Evolutionary conservation across 345 rosid genomes (phyloP), one percentile per base, ranked within the genome.

Genomic region (Trapa incisa): DNA sequence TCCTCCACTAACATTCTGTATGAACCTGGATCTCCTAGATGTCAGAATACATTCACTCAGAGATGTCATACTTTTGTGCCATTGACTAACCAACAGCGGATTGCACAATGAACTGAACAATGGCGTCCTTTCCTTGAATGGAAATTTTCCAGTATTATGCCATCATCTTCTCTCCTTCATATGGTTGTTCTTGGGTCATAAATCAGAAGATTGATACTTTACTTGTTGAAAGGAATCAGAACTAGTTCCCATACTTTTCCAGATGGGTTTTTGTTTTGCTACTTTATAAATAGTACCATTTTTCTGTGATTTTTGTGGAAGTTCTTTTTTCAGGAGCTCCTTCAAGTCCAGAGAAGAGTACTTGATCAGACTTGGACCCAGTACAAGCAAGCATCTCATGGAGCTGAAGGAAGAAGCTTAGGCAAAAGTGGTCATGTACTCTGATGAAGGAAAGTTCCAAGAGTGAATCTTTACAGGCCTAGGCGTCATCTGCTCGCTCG

Each of bases 11-110:
- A 2, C 6, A 38, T n/a, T 37, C 11, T 8, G 32, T 2, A 65
- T 56, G 68, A 53, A 70, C 35, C 73, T 65, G 67, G 53, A 65
- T 56, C 68, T 54, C 1, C 47, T 64, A 53, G 16, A 13, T 0
- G 68, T 71, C 63, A 39, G 41, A 54, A 47, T 0, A 47, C 64
- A 42, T 10, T 29, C 47, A 14, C 47, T 0, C 37, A 43, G 39
- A 71, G 57, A 32, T 6, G 39, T 57, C 47, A 14, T 13, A 22
- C 14, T 35, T 37, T 33, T 11, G 5, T 33, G 61, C 33, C 9
- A 13, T 66, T 47, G 68, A 66, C 68, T 52, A 12, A 47, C 15
- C 13, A 8, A 3, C 5, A 42, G 8, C 45, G 8, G 8, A 42
- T 2, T 3, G 53, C 16, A 11, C 2, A 47, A 12, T 8, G 29